Base-by-base conservation (phyloP, 345 rosid genomes). In the Turritis glabra region DNA sequence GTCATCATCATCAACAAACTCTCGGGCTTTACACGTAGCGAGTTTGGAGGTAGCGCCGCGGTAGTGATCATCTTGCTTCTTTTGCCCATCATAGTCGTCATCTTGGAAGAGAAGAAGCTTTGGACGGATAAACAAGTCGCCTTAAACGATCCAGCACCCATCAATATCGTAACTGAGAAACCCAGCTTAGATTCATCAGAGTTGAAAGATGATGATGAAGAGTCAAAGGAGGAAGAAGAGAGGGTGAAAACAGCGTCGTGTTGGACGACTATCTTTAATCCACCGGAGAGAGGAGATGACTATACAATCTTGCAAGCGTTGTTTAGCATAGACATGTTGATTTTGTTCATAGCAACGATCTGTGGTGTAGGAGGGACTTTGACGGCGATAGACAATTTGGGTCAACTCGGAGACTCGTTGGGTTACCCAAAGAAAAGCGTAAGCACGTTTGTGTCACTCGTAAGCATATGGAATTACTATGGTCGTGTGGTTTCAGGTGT, bases 401-500 rank as follows among this genome's bases (percentile, higher is more conserved):
- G 87, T 7, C 89, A 86, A 50, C 79, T 86, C 22, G 88, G 83
- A 3, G 32, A 26, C 6, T 74, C 90, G 0, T 53, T 82, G 0
- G 86, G 86, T 25, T 86, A 86, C 43, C 85, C 83, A 8, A 72
- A 62, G 41, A 76, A 47, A 38, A 81, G 82, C 40, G 74, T 75
- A 21, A 67, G 82, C 59, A 82, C 86, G 7, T 86, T 86, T 47
- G 75, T 86, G 18, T 84, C 90, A 9, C 82, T 86, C 4, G 82
- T 86, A 11, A 86, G 90, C 72, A 82, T 84, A 66, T 84, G 88
- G 90, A 86, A 82, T 25, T 86, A 78, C 80, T 79, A 79, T 18
- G 90, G 90, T 17, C 84, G 90, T 47, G 78, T 81, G 3, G 79
- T 78, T 11, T 57, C 90, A 2, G 85, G 88, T 25, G 84, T 82